Evolutionary conservation across 371 early-diverging fungal genomes (phyloP), one percentile per base, ranked within the genome.

Genomic region (Zopfochytrium polystomum): DNA sequence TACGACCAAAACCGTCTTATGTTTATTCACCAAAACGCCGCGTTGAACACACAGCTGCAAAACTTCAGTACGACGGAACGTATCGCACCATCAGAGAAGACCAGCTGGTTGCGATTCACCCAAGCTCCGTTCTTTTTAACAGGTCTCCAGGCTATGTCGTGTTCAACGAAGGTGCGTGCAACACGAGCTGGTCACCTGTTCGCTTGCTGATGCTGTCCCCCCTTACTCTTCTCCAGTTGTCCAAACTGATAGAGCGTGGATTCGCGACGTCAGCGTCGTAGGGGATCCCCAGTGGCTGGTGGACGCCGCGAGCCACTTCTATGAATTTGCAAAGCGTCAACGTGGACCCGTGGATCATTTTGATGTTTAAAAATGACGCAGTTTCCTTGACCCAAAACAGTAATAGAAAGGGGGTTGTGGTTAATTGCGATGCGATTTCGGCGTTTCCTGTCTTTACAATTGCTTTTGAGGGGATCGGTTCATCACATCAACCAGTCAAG

Each of bases 81-180:
- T 89, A 87, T 47, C 68, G 78, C 58, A 86, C 86, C 1, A 64
- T 87, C 23, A 73, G 87, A 22, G 85, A 85, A 35, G 54, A 58
- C 27, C 64, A 52, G 65, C 43, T 47, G 9, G 53, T 70, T 25
- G 31, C 59, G 32, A 77, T 91, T 29, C 92, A 92, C 70, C 90
- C 89, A 1, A 81, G 83, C 1, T 89, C 89, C 0, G 85, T 87
- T 4, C 66, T 91, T 15, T 90, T 87, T 69, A 85, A 84, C 50
- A 80, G 88, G 48, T 77, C 81, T 20, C 89, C 90, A 1, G 74
- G 81, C 54, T 90, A 82, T 71, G 88, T 92, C n/a, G 80, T 91
- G 0, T 92, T 86, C 63, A 85, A 87, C 61, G 90, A 91, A 76
- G 76, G 82, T 76, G 68, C 29, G n/a, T 20, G 9, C n/a, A n/a